phyloP scores from a whole-genome alignment of 192 early-diverging fungal species.

The Coemansia sp. region DNA sequence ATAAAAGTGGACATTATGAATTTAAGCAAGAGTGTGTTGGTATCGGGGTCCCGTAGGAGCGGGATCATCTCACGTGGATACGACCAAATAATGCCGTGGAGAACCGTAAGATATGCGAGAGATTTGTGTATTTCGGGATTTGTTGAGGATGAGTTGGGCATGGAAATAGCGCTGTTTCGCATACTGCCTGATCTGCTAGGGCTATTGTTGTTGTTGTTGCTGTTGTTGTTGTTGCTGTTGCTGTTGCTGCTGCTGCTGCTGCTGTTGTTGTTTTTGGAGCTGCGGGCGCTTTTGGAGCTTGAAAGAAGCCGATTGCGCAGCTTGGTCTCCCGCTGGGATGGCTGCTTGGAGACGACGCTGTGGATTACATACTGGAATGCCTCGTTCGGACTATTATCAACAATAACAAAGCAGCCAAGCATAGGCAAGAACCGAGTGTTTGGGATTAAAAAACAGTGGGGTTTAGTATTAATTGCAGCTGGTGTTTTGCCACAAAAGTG shows the following conservation, averaged over 20 bases:
- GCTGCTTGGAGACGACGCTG: constrained; percentile 19
- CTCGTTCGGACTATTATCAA: constrained; percentile 26
- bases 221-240: too few relatives aligned
- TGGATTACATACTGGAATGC: constrained; percentile 39
- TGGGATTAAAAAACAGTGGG: neutral
- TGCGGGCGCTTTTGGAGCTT: constrained; percentile 3
- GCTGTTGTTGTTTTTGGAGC: constrained; percentile 3
- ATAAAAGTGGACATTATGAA: constrained; percentile 25
- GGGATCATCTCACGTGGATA: constrained; percentile 38
- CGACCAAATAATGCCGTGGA: constrained; percentile 48
- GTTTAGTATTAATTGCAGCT: neutral
- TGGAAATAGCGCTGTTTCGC: neutral
- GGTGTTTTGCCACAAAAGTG: neutral
- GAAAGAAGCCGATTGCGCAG: constrained; percentile 34
- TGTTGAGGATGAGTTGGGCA: neutral
- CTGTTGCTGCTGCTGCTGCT: too few relatives aligned
- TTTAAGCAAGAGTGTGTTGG: constrained; percentile 17
- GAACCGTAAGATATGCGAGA: constrained; percentile 36
- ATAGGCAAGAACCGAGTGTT: neutral
- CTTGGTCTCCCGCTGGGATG: constrained; percentile 18
- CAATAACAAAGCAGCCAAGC: neutral
- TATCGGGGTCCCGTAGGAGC: constrained; percentile 32
- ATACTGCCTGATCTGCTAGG: neutral
- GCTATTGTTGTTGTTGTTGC: too few relatives aligned
- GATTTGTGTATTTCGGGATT: constrained; percentile 22